A percentile compares a stretch with the other conserved stretches of the same genome.
Evolutionary conservation across 768 basidiomycete species (phyloP).

Genomic region (Russula sp.): DNA sequence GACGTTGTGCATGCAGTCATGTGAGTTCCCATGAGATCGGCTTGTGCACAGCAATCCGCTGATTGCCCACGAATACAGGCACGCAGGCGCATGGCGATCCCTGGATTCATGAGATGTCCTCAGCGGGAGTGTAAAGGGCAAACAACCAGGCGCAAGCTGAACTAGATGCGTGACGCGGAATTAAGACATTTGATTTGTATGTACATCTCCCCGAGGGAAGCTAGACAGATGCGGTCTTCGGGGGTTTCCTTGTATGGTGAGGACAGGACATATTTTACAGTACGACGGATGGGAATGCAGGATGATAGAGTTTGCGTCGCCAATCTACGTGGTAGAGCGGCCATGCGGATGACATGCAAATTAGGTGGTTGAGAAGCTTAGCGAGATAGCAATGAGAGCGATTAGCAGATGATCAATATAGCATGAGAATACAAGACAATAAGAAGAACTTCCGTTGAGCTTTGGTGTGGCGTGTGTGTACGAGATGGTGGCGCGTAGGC

Average conservation of each 20-base stretch:
- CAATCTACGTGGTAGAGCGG: slow-evolving; percentile 9
- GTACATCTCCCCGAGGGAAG: background rate
- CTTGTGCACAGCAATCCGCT: background rate
- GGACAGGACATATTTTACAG: slow-evolving; percentile 12
- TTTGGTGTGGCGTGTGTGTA: background rate
- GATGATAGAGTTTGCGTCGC: slow-evolving; percentile 6
- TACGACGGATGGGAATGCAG: slow-evolving; percentile 3
- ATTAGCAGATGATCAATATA: slow-evolving; percentile 4
- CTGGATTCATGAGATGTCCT: slow-evolving; percentile 44
- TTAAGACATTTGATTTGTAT: slow-evolving; percentile 10
- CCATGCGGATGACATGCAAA: slow-evolving; percentile 6
- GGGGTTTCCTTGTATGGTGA: background rate
- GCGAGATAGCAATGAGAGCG: slow-evolving; percentile 1
- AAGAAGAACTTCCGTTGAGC: background rate
- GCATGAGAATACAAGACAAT: slow-evolving; percentile 7
- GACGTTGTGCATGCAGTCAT: slow-evolving; percentile 53
- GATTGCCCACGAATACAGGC: slow-evolving; percentile 36
- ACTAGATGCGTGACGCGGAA: background rate
- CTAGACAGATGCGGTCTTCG: slow-evolving; percentile 1
- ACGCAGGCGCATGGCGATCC: slow-evolving; percentile 36
- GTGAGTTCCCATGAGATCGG: slow-evolving; percentile 36
- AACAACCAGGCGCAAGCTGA: slow-evolving; percentile 15
- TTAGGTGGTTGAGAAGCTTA: background rate
- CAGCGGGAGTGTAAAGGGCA: slow-evolving; percentile 47
- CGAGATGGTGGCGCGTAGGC: background rate